Evolutionary conservation across 768 basidiomycete species (phyloP), one percentile per base, ranked within the genome.

Genomic region (Agrocybe praecox): DNA sequence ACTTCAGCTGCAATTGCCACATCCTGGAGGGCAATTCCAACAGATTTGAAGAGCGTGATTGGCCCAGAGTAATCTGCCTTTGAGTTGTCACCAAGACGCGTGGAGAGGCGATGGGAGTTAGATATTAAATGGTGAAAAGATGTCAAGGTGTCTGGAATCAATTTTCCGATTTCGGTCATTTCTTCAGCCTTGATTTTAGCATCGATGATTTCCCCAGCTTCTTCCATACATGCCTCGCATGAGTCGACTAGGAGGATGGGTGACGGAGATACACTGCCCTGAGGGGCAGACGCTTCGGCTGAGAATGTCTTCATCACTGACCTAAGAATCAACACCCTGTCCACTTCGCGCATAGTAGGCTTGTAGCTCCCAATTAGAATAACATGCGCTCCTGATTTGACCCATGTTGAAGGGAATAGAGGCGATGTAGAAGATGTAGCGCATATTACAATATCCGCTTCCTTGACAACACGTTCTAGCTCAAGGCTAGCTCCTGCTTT

Each of bases 1-100:
- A 94, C 83, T 2, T 88, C 81, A 53, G 73, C 78, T 10, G 92
- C 86, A 56, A 96, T 91, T 0, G 87, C 90, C 5, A 92, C 90
- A 61, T 96, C 94, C 64, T 96, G 94, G n/a, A 92, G 71, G 1
- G 90, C 92, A 6, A 94, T 71, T 2, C 94, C 94, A 6, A 96
- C 94, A 0, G 89, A 90, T 72, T 95, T 96, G 81, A 93, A 95
- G 24, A 96, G 78, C 1, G 88, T 90, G 11, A 94, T 77, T 0
- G 80, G 77, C 0, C 82, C 84, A 3, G 67, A 60, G 22, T 62
- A 67, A 24, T 47, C 62, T 22, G 59, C 47, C 11, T 46, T 53
- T 12, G 53, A 52, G 22, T 9, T 42, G 10, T 17, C 17, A 22
- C 32, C 10, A 36, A 17, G 14, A 36, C 11, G 49, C 22, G 14